Percentiles rank a stretch among this genome's conserved stretches.
These are phyloP conservation scores for Streptanthus diversifolius DNA, from an alignment of 345 rosid genomes.

Conservation along the genomic window DNA sequence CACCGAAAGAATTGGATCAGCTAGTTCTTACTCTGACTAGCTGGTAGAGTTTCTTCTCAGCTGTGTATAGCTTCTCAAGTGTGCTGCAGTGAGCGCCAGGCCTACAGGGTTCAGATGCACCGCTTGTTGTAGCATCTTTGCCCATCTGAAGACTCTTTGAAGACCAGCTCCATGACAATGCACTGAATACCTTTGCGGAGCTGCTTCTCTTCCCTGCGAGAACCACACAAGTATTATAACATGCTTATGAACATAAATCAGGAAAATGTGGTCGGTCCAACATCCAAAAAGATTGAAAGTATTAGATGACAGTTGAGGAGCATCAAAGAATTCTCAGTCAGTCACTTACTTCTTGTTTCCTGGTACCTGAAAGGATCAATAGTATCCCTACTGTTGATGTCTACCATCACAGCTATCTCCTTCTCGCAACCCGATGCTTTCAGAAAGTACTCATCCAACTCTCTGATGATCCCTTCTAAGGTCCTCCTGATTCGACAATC, in stretches of 20 bases:
- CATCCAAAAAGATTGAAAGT: not conserved
- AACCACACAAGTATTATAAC: constrained; percentile 15
- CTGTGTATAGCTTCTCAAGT: constrained; percentile 65
- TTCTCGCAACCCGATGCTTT: constrained; percentile 73
- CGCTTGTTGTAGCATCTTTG: constrained; percentile 40
- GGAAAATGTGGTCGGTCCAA: not conserved
- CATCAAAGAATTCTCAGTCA: not conserved
- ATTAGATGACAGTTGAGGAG: not conserved
- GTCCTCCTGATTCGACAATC: constrained; percentile 53
- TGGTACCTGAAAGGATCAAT: constrained; percentile 45
- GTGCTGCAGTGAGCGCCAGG: constrained; percentile 84
- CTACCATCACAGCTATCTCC: constrained; percentile 70
- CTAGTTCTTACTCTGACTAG: constrained; percentile 57
- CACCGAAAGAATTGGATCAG: constrained; percentile 16
- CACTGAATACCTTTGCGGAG: constrained; percentile 87
- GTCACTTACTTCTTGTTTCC: constrained; percentile 61
- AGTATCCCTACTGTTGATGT: constrained; percentile 49
- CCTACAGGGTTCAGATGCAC: constrained; percentile 61
- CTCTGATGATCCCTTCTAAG: constrained; percentile 63
- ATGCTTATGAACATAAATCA: not conserved
- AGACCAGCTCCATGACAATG: constrained; percentile 91
- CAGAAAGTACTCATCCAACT: constrained; percentile 86
- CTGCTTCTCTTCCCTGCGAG: constrained; percentile 70
- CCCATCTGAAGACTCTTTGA: constrained; percentile 61
- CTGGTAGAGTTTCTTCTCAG: constrained; percentile 82